Conservation (phyloP, 768 basidiomycete species). For the Rhizopogon vulgaris region DNA sequence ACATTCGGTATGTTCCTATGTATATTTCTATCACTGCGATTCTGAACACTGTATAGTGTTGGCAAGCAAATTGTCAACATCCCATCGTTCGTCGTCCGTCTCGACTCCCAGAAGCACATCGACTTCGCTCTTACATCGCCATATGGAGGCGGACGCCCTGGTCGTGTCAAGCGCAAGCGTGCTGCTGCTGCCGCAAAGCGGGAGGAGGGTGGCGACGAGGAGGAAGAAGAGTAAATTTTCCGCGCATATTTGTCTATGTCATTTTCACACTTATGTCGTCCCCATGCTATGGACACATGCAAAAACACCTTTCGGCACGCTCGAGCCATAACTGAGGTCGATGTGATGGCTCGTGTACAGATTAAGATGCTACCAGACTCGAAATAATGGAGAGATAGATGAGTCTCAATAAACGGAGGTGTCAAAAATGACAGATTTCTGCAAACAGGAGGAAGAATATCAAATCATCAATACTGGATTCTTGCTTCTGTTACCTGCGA, state of each 20-base stretch:
- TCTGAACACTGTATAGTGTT: constrained; percentile 49
- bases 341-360: neutral
- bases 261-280: constrained; percentile 21
- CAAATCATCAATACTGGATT: no score
- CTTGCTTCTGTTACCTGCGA: no score
- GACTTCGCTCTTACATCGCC: constrained; percentile 98
- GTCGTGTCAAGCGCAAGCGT: constrained; percentile 99
- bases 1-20: constrained; percentile 74
- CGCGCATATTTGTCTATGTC: constrained; percentile 20
- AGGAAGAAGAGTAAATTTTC: constrained; percentile 73
- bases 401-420: no score
- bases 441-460: no score
- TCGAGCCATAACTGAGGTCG: neutral
- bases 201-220: constrained; percentile 84
- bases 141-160: constrained; percentile 89
- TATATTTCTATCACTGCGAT: neutral
- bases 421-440: no score
- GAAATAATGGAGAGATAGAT: no score
- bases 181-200: constrained; percentile 88
- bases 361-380: no score
- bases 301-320: constrained; percentile 20
- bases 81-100: constrained; percentile 96
- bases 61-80: constrained; percentile 99
- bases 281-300: constrained; percentile 25
- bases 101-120: constrained; percentile 99